phyloP scores from a whole-genome alignment of 257 asterid genomes.

The Thymus quinquecostatus region DNA sequence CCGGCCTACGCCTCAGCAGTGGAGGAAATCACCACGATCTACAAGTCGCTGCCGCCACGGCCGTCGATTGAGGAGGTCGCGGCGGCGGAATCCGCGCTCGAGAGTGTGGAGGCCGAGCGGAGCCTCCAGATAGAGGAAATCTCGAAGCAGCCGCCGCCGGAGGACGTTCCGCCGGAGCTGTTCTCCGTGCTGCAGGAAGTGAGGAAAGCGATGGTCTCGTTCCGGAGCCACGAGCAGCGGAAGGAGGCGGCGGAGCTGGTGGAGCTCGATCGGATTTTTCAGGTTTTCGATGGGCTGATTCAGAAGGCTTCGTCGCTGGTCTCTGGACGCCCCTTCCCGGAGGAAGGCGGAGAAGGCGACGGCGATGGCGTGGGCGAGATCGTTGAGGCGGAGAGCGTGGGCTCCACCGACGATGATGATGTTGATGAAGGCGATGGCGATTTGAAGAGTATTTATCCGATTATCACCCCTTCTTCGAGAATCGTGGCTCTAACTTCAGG shows the following conservation, averaged over 20 bases:
- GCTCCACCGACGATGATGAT: constrained; percentile 32
- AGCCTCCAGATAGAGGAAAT: constrained; percentile 53
- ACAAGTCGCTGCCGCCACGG: constrained; percentile 63
- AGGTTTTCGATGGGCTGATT: constrained; percentile 60
- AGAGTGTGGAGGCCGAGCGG: constrained; percentile 53
- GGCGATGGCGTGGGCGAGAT: constrained; percentile 30
- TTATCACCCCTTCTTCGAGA: constrained; percentile 31
- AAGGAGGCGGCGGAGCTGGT: constrained; percentile 65
- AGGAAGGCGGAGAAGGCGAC: constrained; percentile 43
- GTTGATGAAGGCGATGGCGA: constrained; percentile 34
- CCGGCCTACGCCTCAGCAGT: constrained; percentile 47
- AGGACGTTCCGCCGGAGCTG: constrained; percentile 55
- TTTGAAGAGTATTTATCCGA: constrained; percentile 30
- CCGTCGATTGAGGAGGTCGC: constrained; percentile 69
- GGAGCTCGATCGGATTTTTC: constrained; percentile 58
- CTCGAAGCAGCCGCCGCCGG: constrained; percentile 40
- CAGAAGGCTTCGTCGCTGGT: constrained; percentile 62
- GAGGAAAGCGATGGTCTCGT: constrained; percentile 50
- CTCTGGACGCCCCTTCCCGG: constrained; percentile 46
- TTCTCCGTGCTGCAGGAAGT: constrained; percentile 53
- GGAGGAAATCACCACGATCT: constrained; percentile 64
- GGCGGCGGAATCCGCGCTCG: constrained; percentile 68
- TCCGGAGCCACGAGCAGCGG: constrained; percentile 55
- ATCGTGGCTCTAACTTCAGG: constrained; percentile 50
- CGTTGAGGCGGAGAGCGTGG: constrained; percentile 38